Evolutionary conservation across 768 basidiomycete genomes (phyloP), one percentile per base, ranked within the genome.

Genomic region (Strobilomyces echinocephalus): DNA sequence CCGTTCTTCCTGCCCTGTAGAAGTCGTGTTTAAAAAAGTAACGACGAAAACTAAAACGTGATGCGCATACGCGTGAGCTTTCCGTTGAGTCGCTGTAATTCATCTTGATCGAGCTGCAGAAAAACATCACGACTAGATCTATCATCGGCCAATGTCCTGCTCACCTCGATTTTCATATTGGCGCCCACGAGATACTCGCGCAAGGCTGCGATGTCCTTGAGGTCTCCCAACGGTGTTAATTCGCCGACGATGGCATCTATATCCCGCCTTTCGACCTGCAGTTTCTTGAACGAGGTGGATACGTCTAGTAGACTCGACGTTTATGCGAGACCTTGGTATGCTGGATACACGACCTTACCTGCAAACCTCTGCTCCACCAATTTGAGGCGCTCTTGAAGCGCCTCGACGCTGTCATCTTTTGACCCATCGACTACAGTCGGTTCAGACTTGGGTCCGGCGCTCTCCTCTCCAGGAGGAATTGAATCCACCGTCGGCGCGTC

Each of bases 1-100:
- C 8, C 87, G 87, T 48, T 83, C 84, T 51, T 91, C 91, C 72
- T 95, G 91, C 14, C 84, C 93, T 95, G 60, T 38, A 48, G 12
- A 47, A 46, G 40, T 20, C 46, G 63, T 28, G 49, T 59, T 15
- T 9, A 30, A 30, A 9, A 9, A 15, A 42, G n/a, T 5, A 43
- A 40, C 24, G 39, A 41, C 31, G 4, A 33, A 35, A 4, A 35
- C 36, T 11, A n/a, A 33, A 36, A 35, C 42, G 31, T 1, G n/a
- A 42, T 30, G 20, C 15, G 62, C 85, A 63, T 65, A 95, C 95
- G 76, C 54, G 79, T 80, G 18, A 95, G 78, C 62, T 87, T 87
- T 49, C 76, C 79, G 50, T 78, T 84, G 30, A 97, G 71, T 40
- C 86, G 79, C 58, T 82, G 84, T 59, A 93, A 80, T 62, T 97